A percentile compares a stretch with the other conserved stretches of the same genome.
Evolutionary conservation across 345 rosid species (phyloP).

Genomic region (Sapria himalayana): DNA sequence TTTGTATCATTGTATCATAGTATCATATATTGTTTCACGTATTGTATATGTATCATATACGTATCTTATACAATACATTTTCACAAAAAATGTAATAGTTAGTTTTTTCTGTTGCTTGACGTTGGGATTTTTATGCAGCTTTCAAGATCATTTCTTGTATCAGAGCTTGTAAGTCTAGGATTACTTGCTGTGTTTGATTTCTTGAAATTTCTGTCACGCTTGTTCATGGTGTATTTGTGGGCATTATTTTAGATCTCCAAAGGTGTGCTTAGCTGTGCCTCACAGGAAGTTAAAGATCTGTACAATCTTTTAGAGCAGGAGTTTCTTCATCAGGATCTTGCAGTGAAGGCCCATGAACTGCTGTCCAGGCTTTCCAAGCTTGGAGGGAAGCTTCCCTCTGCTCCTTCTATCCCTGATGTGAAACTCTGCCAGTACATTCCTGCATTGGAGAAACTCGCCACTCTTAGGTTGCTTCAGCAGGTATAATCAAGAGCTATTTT

Average conservation of each 20-base stretch:
- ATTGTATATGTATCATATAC: no score
- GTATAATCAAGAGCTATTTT: conserved; percentile 12
- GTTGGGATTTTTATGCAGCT: conserved; percentile 28
- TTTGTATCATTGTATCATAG: no score
- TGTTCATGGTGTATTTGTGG: conserved; percentile 2
- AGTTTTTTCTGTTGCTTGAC: no score
- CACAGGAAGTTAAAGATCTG: conserved; percentile 94
- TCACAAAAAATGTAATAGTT: no score
- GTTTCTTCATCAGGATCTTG: conserved; percentile 69
- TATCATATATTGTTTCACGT: no score
- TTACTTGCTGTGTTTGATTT: not conserved
- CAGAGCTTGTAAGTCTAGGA: conserved; percentile 58
- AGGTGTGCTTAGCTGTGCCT: conserved; percentile 83
- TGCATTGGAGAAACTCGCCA: conserved; percentile 70
- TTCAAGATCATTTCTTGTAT: conserved; percentile 64
- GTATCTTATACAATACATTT: no score
- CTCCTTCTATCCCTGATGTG: conserved; percentile 80
- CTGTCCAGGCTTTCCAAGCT: conserved; percentile 55
- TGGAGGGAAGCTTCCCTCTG: conserved; percentile 82
- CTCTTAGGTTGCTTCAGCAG: conserved; percentile 84
- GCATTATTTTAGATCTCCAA: conserved; percentile 35
- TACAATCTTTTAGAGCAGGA: conserved; percentile 81
- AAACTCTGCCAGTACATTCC: conserved; percentile 66
- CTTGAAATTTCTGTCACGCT: not conserved
- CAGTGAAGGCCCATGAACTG: conserved; percentile 56